phyloP scores from a whole-genome alignment of 1,284 basidiomycete species.

The Leccinum pallidistipes region DNA sequence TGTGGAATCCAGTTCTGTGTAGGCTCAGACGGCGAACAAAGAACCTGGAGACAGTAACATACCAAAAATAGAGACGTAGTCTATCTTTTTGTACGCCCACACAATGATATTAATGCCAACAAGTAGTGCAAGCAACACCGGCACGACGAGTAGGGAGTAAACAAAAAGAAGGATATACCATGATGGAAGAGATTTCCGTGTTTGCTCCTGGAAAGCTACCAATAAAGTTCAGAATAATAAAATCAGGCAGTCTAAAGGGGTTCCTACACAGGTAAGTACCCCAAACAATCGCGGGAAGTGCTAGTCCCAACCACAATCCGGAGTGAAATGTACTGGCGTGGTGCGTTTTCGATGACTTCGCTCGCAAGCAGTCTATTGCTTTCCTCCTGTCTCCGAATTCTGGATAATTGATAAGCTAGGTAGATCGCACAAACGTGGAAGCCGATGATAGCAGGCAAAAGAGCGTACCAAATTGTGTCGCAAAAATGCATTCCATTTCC shows the following conservation, averaged over 20 bases:
- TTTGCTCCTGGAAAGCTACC: slow-evolving; percentile 60
- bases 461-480: slow-evolving; percentile 68
- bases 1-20: slow-evolving; percentile 71
- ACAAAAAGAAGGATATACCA: slow-evolving; percentile 79
- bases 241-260: background rate
- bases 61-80: slow-evolving; percentile 94
- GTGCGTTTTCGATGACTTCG: slow-evolving; percentile 60
- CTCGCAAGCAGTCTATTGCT: slow-evolving; percentile 70
- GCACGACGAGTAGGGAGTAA: slow-evolving; percentile 77
- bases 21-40: background rate
- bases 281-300: slow-evolving; percentile 68
- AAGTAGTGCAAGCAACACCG: slow-evolving; percentile 75
- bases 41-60: slow-evolving; percentile 15
- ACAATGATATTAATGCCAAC: slow-evolving; percentile 82
- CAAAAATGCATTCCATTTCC: slow-evolving; percentile 74
- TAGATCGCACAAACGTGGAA: background rate
- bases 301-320: slow-evolving; percentile 77
- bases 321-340: slow-evolving; percentile 77
- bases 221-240: slow-evolving; percentile 3
- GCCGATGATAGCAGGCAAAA: background rate
- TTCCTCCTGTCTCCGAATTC: slow-evolving; percentile 84
- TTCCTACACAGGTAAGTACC: slow-evolving; percentile 69
- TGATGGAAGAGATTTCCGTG: slow-evolving; percentile 59
- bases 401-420: slow-evolving; percentile 30
- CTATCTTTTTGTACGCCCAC: slow-evolving; percentile 78